phyloP scores from a whole-genome alignment of 805 yeast genomes.

The Cyberlindnera americana region DNA sequence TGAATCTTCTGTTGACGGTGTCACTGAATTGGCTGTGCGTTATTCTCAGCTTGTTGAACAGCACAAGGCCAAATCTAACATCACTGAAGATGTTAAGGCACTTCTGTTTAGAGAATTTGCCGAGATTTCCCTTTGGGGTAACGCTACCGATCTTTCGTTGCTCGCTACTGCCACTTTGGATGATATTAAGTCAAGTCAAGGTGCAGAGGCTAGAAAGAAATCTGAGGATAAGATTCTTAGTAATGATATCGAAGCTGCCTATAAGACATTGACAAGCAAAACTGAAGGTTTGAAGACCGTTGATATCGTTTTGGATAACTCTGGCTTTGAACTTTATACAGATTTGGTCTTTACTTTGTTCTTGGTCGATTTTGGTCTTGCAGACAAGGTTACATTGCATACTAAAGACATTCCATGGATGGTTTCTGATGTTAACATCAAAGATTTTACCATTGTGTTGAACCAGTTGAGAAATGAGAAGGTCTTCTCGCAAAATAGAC shows the following conservation, averaged over 20 bases:
- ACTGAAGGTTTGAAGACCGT: conserved; percentile 39
- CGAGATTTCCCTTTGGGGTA: conserved; percentile 95
- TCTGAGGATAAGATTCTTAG: conserved; percentile 75
- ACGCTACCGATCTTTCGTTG: conserved; percentile 91
- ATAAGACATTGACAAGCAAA: conserved; percentile 44
- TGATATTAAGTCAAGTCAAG: conserved; percentile 88
- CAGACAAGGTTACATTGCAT: conserved; percentile 66
- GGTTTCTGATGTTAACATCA: conserved; percentile 91
- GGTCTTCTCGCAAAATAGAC: conserved; percentile 46
- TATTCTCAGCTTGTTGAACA: conserved; percentile 41
- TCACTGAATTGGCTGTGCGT: conserved; percentile 73
- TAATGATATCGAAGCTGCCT: conserved; percentile 70
- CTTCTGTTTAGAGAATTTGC: conserved; percentile 76
- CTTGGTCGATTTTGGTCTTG: conserved; percentile 67
- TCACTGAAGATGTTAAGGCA: conserved; percentile 42
- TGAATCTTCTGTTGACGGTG: conserved; percentile 69
- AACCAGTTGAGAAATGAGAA: conserved; percentile 48
- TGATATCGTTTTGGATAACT: conserved; percentile 85
- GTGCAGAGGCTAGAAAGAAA: conserved; percentile 78
- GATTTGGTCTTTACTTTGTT: conserved; percentile 67
- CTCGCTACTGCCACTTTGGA: conserved; percentile 86
- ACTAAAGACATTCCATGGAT: conserved; percentile 95
- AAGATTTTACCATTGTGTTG: conserved; percentile 64
- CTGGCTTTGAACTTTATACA: conserved; percentile 94
- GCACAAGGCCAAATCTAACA: conserved; percentile 11